Evolutionary conservation across 768 basidiomycete species (phyloP).

Genomic region (Podaxis rugospora): DNA sequence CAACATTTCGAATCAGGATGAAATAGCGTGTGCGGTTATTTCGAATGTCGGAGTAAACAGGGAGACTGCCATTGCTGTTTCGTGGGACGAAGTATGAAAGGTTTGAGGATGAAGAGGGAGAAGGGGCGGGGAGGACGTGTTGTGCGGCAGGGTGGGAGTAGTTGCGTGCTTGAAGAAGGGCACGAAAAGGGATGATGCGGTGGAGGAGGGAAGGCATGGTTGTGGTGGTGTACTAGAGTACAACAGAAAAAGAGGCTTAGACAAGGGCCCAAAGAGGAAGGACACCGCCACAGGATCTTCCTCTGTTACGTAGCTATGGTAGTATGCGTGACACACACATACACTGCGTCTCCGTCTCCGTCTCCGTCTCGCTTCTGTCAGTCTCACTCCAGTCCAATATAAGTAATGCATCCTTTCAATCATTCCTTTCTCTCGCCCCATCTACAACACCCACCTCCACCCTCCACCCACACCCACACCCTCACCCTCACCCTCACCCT

Average conservation of each 20-base stretch:
- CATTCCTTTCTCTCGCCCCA: constrained; percentile 10
- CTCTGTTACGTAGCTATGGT: constrained; percentile 2
- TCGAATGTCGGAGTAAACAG: constrained; percentile 73
- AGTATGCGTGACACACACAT: not conserved
- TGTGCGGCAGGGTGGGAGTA: constrained; percentile 14
- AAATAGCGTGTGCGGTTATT: constrained; percentile 58
- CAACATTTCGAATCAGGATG: constrained; percentile 61
- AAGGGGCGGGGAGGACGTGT: constrained; percentile 6
- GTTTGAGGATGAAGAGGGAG: constrained; percentile 7
- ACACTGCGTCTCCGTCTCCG: constrained; percentile 20
- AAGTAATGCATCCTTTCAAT: constrained; percentile 16
- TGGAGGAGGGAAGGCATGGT: constrained; percentile 12
- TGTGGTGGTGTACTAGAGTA: not conserved
- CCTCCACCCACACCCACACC: not conserved
- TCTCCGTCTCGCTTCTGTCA: constrained; percentile 24
- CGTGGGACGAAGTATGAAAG: constrained; percentile 58
- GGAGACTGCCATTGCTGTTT: constrained; percentile 62
- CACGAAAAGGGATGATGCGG: constrained; percentile 10
- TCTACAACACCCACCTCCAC: not conserved
- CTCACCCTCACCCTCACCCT: not conserved
- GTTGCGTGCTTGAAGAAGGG: not conserved
- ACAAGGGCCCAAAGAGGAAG: not conserved
- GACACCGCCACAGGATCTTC: constrained; percentile 23
- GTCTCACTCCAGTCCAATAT: constrained; percentile 26
- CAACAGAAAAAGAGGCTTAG: not conserved